These are phyloP conservation scores for Tillandsia fasciculata DNA, from an alignment of 176 grass and related monocot genomes.

Conservation along the genomic window DNA sequence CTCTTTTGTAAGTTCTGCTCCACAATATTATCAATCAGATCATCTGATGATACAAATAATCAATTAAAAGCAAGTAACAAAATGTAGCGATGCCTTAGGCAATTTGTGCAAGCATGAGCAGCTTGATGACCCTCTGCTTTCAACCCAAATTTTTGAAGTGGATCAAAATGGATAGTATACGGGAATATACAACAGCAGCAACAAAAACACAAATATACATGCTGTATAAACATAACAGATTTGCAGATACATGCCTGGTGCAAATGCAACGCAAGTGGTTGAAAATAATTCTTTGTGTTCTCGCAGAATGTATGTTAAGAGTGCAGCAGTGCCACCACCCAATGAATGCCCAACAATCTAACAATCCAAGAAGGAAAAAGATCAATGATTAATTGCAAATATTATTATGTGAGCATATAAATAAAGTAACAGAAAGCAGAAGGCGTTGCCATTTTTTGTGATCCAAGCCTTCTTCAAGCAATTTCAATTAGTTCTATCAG, in stretches of 20 bases:
- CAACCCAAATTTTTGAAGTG: too few relatives aligned
- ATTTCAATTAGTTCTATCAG: background rate
- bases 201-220: background rate
- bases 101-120: too few relatives aligned
- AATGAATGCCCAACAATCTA: slow-evolving; percentile 97
- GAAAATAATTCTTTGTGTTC: slow-evolving; percentile 71
- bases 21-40: too few relatives aligned
- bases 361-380: slow-evolving; percentile 14
- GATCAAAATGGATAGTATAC: background rate
- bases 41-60: too few relatives aligned
- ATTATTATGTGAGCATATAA: background rate
- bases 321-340: slow-evolving; percentile 92
- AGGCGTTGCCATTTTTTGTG: background rate
- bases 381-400: slow-evolving; percentile 11
- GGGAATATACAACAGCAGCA: background rate
- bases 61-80: too few relatives aligned
- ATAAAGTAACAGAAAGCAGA: background rate
- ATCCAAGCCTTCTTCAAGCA: background rate
- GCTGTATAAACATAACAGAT: background rate
- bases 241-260: slow-evolving; percentile 43
- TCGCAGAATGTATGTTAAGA: slow-evolving; percentile 91
- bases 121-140: too few relatives aligned
- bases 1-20: too few relatives aligned
- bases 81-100: too few relatives aligned
- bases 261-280: slow-evolving; percentile 86